Evolutionary conservation across 768 basidiomycete genomes (phyloP), one percentile per base, ranked within the genome.

Genomic region (Naganishia vishniacii): DNA sequence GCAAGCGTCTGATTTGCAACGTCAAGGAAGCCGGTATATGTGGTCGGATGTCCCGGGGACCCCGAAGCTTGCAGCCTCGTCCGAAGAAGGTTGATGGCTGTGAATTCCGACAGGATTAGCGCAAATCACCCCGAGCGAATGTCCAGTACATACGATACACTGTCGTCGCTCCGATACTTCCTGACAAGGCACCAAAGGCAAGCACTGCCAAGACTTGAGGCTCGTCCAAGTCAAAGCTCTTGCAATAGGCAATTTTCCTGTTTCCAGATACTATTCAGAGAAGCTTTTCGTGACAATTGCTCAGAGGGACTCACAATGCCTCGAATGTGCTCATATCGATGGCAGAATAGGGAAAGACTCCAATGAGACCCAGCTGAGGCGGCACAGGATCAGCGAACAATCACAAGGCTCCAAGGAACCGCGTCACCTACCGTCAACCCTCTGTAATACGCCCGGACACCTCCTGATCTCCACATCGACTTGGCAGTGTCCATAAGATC

Each of bases 51-150:
- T 0, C 94, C 93, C 0, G 90, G 84, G 0, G 92, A 95, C 1
- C 95, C 95, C 3, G 92, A 93, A 2, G 95, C 95, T 77, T 99
- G 95, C 67, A 98, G 78, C 58, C 94, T 85, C 20, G 95, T 99
- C 44, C 95, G 85, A 29, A 99, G 87, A 23, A 98, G 83, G 65
- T 80, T 80, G 70, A 75, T 67, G 5, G 75, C 72, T 74, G 58
- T 44, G 23, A 37, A 25, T 4, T 37, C 40, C 59, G 61, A 41
- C 12, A 6, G 15, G 16, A 25, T 62, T 9, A 47, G 63, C 61
- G 28, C n/a, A n/a, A n/a, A n/a, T n/a, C n/a, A n/a, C n/a, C n/a
- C n/a, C n/a, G n/a, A n/a, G 28, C 46, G n/a, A 13, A 25, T 18
- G 11, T 7, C 23, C 2, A 58, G 46, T 18, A 74, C 77, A 68